phyloP scores from a whole-genome alignment of 2,329 filamentous ascomycete species.

The Hypoxylon sp. region DNA sequence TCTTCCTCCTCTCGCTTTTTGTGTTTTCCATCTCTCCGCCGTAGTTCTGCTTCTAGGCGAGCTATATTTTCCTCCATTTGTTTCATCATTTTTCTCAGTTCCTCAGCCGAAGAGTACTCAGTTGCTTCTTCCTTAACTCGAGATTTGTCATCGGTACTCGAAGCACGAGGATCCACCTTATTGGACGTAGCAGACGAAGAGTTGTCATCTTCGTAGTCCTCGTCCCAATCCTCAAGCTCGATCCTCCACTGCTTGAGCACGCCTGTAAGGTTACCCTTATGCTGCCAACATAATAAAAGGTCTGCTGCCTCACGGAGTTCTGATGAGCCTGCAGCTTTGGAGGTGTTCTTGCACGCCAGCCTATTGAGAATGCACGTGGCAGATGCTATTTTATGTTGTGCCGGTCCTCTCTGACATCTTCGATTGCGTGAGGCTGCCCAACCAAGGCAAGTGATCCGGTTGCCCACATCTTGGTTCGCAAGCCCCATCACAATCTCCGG shows the following conservation, averaged over 20 bases:
- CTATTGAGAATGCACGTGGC: conserved; percentile 16
- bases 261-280: conserved; percentile 8
- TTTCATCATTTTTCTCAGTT: conserved; percentile 18
- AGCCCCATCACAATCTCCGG: conserved; percentile 39
- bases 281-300: conserved; percentile 34
- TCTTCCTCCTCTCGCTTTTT: conserved; percentile 1
- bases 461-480: conserved; percentile 9
- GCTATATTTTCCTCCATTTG: conserved; percentile 7
- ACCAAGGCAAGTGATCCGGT: conserved; percentile 31
- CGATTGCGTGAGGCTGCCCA: conserved; percentile 13
- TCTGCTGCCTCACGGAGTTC: conserved; percentile 25
- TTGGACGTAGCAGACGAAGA: background rate
- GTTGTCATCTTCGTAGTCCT: background rate
- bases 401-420: conserved; percentile 25
- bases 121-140: conserved; percentile 10
- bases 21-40: background rate
- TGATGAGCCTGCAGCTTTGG: conserved; percentile 27
- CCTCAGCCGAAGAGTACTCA: conserved; percentile 7
- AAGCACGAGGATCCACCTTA: background rate
- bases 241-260: conserved; percentile 28
- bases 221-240: conserved; percentile 20
- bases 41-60: conserved; percentile 18
- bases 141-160: background rate
- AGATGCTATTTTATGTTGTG: conserved; percentile 2
- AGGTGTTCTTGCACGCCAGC: conserved; percentile 15